These are phyloP conservation scores for Globomyces sp. DNA, from an alignment of 371 early-diverging fungal species.

Conservation along the genomic window DNA sequence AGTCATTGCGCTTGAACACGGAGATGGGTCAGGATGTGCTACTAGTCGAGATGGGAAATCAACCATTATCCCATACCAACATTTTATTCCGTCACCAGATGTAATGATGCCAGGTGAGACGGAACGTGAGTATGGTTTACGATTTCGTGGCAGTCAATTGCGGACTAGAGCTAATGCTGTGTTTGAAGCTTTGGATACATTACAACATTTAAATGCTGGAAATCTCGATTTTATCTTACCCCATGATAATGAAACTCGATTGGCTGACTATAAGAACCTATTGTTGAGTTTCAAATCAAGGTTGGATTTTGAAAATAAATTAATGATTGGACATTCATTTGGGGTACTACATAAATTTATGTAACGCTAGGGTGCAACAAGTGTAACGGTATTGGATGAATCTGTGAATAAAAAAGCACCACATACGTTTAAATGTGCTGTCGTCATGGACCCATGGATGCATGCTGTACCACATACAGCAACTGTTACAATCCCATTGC, in stretches of 20 bases:
- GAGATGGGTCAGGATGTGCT: conserved; percentile 47
- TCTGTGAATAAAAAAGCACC: background rate
- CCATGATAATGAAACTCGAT: background rate
- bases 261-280: background rate
- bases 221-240: background rate
- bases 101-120: conserved; percentile 18
- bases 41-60: conserved; percentile 26
- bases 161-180: conserved; percentile 43
- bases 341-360: conserved; percentile 35
- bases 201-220: conserved; percentile 26
- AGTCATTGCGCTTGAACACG: conserved; percentile 56
- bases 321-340: conserved; percentile 61
- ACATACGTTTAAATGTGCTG: conserved; percentile 16
- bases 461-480: conserved; percentile 16
- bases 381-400: conserved; percentile 22
- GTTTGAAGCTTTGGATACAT: conserved; percentile 23
- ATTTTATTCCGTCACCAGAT: conserved; percentile 5
- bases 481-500: conserved; percentile 12
- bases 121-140: conserved; percentile 22
- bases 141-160: conserved; percentile 43
- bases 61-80: conserved; percentile 13
- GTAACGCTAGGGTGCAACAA: conserved; percentile 37
- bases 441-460: conserved; percentile 29
- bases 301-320: conserved; percentile 43
- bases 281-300: conserved; percentile 28